phyloP scores from a whole-genome alignment of 371 early-diverging fungal species.

The Dichotomocladium elegans region DNA sequence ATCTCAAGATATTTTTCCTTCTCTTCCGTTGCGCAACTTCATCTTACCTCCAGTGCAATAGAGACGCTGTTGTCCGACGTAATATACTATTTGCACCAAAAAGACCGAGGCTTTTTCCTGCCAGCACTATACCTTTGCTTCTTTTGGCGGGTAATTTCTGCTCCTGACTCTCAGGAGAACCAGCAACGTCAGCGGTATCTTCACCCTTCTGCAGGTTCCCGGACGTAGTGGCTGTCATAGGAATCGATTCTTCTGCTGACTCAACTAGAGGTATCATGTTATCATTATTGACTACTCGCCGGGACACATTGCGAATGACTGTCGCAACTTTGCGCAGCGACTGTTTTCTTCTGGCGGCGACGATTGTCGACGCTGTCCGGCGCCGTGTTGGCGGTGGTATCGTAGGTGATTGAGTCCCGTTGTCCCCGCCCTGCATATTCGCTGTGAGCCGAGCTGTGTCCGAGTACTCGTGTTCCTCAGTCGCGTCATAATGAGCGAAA shows the following conservation, averaged over 20 bases:
- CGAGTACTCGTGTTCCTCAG: constrained; percentile 25
- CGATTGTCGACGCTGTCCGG: no score
- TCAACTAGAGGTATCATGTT: constrained; percentile 7
- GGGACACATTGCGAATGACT: constrained; percentile 20
- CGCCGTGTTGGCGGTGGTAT: constrained; percentile 1
- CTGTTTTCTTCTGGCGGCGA: no score
- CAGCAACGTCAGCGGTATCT: no score
- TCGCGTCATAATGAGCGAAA: not conserved
- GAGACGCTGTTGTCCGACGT: constrained; percentile 15
- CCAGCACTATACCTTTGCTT: constrained; percentile 2
- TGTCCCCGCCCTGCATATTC: constrained; percentile 20
- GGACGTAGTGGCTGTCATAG: constrained; percentile 21
- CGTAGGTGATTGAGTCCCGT: not conserved
- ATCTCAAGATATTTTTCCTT: not conserved
- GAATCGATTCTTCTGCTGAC: constrained; percentile 19
- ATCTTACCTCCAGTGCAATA: constrained; percentile 30
- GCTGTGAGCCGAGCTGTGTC: constrained; percentile 38
- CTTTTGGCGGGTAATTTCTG: no score
- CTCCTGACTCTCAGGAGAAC: no score
- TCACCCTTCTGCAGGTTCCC: no score
- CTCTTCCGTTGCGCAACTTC: no score
- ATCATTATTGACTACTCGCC: constrained; percentile 29
- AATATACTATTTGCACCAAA: constrained; percentile 25
- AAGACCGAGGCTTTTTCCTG: constrained; percentile 32
- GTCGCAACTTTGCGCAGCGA: constrained; percentile 22